These are phyloP conservation scores for Colletotrichum cereale DNA, from an alignment of 2,329 filamentous ascomycete species.

Conservation along the genomic window DNA sequence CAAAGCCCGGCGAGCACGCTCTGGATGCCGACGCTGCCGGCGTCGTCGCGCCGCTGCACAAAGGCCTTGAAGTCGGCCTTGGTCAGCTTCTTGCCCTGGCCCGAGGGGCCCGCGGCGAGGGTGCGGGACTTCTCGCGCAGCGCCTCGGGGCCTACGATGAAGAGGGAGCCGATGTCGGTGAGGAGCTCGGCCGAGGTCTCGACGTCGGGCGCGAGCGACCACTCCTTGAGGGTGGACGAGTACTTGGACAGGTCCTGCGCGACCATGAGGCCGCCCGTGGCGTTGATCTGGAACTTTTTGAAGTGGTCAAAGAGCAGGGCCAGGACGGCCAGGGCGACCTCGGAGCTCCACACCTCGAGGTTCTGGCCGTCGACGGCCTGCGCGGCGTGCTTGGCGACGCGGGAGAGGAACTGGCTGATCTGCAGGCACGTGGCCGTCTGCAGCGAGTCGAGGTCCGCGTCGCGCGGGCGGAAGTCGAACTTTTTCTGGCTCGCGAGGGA, in stretches of 20 bases:
- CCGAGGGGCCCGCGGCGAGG: conserved; percentile 58
- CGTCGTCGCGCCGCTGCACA: conserved; percentile 87
- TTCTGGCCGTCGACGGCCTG: conserved; percentile 86
- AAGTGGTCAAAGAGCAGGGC: conserved; percentile 90
- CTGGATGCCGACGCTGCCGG: conserved; percentile 83
- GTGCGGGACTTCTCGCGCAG: conserved; percentile 77
- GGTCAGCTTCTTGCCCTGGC: conserved; percentile 65
- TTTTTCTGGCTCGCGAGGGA: conserved; percentile 85
- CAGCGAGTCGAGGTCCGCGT: conserved; percentile 82
- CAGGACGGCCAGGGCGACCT: conserved; percentile 85
- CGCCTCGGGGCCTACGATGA: conserved; percentile 90
- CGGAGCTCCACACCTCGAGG: conserved; percentile 82
- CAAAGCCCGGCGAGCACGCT: conserved; percentile 78
- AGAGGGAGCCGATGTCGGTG: conserved; percentile 93
- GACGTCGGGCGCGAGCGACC: conserved; percentile 79
- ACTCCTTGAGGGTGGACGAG: conserved; percentile 84
- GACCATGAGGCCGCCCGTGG: conserved; percentile 93
- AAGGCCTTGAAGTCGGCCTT: conserved; percentile 85
- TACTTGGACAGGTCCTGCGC: conserved; percentile 97
- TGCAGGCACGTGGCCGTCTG: conserved; percentile 88
- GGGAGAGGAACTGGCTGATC: conserved; percentile 83
- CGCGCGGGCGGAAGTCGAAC: conserved; percentile 88
- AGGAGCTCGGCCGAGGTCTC: conserved; percentile 83
- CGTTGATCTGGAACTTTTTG: conserved; percentile 93
- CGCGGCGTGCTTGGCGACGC: conserved; percentile 71